Evolutionary conservation across 495 filamentous ascomycete species (phyloP).

Genomic region (Amniculicola lignicola): DNA sequence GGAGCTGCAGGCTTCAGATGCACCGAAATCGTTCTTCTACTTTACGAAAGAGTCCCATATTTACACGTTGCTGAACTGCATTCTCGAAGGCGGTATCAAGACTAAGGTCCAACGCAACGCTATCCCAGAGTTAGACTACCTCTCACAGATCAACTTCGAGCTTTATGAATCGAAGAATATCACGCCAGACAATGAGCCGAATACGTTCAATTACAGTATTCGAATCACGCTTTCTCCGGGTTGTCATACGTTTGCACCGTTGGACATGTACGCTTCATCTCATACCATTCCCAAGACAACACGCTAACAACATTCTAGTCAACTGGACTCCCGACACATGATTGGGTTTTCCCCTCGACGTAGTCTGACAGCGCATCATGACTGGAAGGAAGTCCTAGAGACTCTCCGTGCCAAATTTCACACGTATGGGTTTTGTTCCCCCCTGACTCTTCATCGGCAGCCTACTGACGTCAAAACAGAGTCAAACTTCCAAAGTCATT

Average conservation of each 20-base stretch:
- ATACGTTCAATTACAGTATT: slow-evolving; percentile 85
- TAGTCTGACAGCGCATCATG: slow-evolving; percentile 83
- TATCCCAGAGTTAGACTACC: slow-evolving; percentile 95
- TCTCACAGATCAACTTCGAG: slow-evolving; percentile 97
- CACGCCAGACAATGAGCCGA: slow-evolving; percentile 52
- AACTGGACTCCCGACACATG: slow-evolving; percentile 89
- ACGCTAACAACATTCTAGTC: slow-evolving; percentile 36
- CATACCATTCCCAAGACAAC: not conserved
- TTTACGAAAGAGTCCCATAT: slow-evolving; percentile 99
- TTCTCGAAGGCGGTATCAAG: slow-evolving; percentile 90
- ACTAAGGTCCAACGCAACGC: slow-evolving; percentile 87
- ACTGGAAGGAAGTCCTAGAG: slow-evolving; percentile 95
- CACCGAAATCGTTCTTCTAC: slow-evolving; percentile 95
- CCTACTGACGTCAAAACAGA: slow-evolving; percentile 42
- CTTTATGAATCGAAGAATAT: slow-evolving; percentile 90
- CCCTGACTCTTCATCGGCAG: not conserved
- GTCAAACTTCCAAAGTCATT: slow-evolving; percentile 95
- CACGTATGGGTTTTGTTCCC: slow-evolving; percentile 58
- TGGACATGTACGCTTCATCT: slow-evolving; percentile 64
- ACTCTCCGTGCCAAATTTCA: slow-evolving; percentile 92
- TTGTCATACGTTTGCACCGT: slow-evolving; percentile 89
- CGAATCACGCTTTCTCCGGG: slow-evolving; percentile 93
- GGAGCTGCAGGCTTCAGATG: slow-evolving; percentile 88
- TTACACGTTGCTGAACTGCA: slow-evolving; percentile 96
- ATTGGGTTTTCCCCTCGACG: slow-evolving; percentile 87